Evolutionary conservation across 2,329 filamentous ascomycete species (phyloP).

Genomic region (Botryosphaeria agaves): DNA sequence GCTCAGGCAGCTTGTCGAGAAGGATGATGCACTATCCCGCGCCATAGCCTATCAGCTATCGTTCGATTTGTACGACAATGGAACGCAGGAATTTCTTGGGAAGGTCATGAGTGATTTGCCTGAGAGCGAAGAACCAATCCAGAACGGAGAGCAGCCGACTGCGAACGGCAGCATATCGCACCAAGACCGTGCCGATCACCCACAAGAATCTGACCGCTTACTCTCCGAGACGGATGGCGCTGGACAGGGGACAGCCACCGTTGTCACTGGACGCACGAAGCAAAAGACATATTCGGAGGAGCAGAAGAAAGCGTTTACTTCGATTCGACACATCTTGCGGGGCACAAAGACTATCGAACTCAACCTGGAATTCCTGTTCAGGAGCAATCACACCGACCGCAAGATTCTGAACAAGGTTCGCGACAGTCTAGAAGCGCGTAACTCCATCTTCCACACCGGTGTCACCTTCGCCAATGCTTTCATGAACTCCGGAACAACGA

Average conservation of each 20-base stretch:
- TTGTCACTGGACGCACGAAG: constrained; percentile 25
- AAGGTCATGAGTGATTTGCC: constrained; percentile 77
- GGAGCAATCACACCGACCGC: constrained; percentile 85
- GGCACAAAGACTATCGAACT: constrained; percentile 88
- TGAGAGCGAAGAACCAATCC: constrained; percentile 27
- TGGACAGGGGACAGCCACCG: constrained; percentile 33
- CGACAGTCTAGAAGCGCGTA: constrained; percentile 85
- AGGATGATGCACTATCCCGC: constrained; percentile 59
- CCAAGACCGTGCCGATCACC: constrained; percentile 23
- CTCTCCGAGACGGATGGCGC: constrained; percentile 36
- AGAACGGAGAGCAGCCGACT: constrained; percentile 19
- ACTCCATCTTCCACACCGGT: constrained; percentile 96
- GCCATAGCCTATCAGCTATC: constrained; percentile 93
- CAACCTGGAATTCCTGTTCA: constrained; percentile 90
- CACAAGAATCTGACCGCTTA: constrained; percentile 40
- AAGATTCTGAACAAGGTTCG: constrained; percentile 91
- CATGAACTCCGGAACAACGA: constrained; percentile 97
- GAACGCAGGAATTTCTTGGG: constrained; percentile 86
- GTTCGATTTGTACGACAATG: constrained; percentile 96
- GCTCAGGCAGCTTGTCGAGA: constrained; percentile 63
- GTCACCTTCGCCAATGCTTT: constrained; percentile 97
- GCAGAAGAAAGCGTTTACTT: constrained; percentile 35
- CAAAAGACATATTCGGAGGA: constrained; percentile 27
- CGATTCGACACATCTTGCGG: constrained; percentile 49
- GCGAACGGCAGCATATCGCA: constrained; percentile 19